These are phyloP conservation scores for Acanthamoeba divionensis DNA, from an alignment of 208 protist species.

Conservation along the genomic window DNA sequence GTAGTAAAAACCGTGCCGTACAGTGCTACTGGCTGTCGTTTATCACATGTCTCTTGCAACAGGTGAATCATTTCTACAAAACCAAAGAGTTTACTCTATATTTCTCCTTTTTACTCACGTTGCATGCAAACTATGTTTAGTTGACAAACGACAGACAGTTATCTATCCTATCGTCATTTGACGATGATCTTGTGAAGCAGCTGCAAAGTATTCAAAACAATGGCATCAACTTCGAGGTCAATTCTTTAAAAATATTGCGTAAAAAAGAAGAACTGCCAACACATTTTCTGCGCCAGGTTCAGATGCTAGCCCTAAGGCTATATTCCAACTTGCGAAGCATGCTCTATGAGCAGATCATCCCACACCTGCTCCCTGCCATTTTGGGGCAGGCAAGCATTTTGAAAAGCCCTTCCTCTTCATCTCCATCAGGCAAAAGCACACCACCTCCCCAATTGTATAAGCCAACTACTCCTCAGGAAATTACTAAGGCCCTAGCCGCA, in stretches of 20 bases:
- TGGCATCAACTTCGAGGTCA: background rate
- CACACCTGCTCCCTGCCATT: background rate
- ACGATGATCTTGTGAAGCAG: background rate
- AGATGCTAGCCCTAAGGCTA: background rate
- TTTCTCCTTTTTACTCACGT: background rate
- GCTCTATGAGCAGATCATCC: background rate
- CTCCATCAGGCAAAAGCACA: background rate
- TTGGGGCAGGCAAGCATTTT: background rate
- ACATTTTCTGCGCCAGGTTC: background rate
- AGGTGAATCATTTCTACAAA: background rate
- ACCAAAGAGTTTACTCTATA: background rate
- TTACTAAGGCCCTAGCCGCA: background rate
- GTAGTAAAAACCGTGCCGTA: background rate
- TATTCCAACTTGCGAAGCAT: background rate
- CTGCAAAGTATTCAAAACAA: background rate
- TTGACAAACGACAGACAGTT: background rate
- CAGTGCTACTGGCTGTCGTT: constrained; percentile 1
- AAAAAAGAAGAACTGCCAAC: background rate
- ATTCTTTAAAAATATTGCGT: background rate
- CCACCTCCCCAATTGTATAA: background rate
- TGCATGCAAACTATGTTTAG: background rate
- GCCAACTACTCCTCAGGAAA: background rate
- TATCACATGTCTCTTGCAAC: background rate
- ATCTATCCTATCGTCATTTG: background rate
- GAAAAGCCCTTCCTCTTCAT: background rate